Conservation (phyloP, 495 filamentous ascomycete genomes). For the Penicillium steckii region DNA sequence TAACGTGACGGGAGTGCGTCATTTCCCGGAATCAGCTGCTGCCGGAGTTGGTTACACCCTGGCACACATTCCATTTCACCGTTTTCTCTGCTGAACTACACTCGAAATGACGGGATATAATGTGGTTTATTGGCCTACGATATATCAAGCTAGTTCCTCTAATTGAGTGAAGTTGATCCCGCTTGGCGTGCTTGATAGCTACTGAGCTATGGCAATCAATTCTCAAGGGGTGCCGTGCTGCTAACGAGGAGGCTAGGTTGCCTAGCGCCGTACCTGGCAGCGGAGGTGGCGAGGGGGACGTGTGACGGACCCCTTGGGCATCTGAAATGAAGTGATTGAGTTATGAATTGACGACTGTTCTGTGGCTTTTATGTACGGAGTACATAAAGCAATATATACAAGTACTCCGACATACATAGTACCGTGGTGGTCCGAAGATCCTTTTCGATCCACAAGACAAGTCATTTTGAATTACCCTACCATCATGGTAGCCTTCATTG, state of each 20-base stretch:
- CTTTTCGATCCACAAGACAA: neutral
- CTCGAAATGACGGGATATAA: no score
- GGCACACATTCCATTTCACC: conserved; percentile 1
- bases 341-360: no score
- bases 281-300: conserved; percentile 10
- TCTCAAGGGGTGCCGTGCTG: neutral
- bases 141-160: no score
- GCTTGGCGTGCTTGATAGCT: no score
- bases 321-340: neutral
- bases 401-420: no score
- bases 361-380: neutral
- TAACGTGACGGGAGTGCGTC: conserved; percentile 29
- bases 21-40: conserved; percentile 21
- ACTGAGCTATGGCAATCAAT: no score
- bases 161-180: no score
- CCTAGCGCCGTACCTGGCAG: conserved; percentile 27
- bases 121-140: no score
- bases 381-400: neutral
- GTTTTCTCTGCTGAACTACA: neutral
- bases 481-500: no score
- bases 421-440: no score
- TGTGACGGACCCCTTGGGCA: neutral
- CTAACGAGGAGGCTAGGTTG: conserved; percentile 3
- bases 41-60: conserved; percentile 15
- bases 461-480: no score